Percentiles rank a stretch among this genome's conserved stretches.
phyloP scores from a whole-genome alignment of 108 stramenopile genomes.

The Skeletonema marinoi region DNA sequence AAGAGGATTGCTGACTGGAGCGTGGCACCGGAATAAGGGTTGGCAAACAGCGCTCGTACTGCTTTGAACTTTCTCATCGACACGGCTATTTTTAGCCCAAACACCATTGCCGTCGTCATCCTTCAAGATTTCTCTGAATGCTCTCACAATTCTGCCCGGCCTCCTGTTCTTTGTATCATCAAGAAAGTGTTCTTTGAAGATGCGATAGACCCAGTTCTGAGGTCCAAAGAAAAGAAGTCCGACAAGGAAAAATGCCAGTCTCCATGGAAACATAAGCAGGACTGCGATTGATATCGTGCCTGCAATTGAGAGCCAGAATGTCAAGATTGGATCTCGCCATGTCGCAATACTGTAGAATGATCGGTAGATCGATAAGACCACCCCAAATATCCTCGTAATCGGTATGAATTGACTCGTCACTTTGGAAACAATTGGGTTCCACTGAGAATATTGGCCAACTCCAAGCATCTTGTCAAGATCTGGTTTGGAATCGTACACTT shows the following conservation, averaged over 20 bases:
- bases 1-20: conserved; percentile 5
- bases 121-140: conserved; percentile 3
- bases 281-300: conserved; percentile 22
- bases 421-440: conserved; percentile 44
- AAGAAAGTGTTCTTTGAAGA: not conserved
- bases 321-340: conserved; percentile 70
- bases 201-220: conserved; percentile 32
- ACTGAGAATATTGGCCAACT: conserved; percentile 43
- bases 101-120: not conserved
- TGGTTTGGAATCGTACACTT: conserved; percentile 25
- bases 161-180: not conserved
- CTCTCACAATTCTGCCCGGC: not conserved
- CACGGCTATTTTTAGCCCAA: not conserved
- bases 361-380: conserved; percentile 14
- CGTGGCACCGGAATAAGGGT: not conserved
- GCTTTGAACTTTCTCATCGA: not conserved
- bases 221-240: conserved; percentile 55
- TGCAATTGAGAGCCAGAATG: conserved; percentile 23
- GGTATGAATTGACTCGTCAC: conserved; percentile 4
- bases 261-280: conserved; percentile 67
- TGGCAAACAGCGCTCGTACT: not conserved
- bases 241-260: conserved; percentile 50
- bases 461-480: conserved; percentile 49
- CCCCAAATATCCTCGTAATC: not conserved
- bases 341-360: conserved; percentile 54